Evolutionary conservation across 305 asterid species (phyloP).

Genomic region (Rubia tinctorum): DNA sequence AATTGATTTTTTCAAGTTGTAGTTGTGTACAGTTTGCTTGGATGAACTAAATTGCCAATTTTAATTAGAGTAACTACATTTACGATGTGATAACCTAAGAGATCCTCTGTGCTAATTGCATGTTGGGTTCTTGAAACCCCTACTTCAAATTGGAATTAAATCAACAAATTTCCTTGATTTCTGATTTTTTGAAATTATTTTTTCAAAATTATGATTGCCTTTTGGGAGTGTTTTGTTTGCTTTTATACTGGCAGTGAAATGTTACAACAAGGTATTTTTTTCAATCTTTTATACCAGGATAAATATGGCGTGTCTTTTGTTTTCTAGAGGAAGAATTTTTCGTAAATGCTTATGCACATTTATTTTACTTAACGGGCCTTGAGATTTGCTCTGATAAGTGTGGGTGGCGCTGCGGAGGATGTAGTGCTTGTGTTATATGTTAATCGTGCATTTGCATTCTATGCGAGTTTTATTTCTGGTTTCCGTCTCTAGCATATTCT

Average conservation of each 20-base stretch:
- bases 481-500: not conserved
- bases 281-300: not conserved
- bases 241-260: slow-evolving; percentile 37
- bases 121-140: slow-evolving; percentile 28
- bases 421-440: slow-evolving; percentile 61
- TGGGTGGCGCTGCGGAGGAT: slow-evolving; percentile 49
- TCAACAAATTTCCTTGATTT: slow-evolving; percentile 31
- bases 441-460: slow-evolving; percentile 81
- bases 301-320: not conserved
- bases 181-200: slow-evolving; percentile 16
- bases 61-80: not conserved
- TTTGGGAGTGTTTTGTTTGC: not conserved
- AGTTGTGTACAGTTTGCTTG: slow-evolving; percentile 71
- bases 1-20: slow-evolving; percentile 47
- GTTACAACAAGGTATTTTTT: slow-evolving; percentile 59
- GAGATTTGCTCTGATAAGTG: slow-evolving; percentile 63
- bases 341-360: not conserved
- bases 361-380: slow-evolving; percentile 56
- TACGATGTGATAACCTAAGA: slow-evolving; percentile 26
- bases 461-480: slow-evolving; percentile 44
- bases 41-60: slow-evolving; percentile 37
- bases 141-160: slow-evolving; percentile 39
- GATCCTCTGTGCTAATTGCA: slow-evolving; percentile 33
- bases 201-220: slow-evolving; percentile 15
- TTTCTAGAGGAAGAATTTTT: not conserved